Conservation (phyloP, 805 yeast species). For the Yamadazyma laniorum region DNA sequence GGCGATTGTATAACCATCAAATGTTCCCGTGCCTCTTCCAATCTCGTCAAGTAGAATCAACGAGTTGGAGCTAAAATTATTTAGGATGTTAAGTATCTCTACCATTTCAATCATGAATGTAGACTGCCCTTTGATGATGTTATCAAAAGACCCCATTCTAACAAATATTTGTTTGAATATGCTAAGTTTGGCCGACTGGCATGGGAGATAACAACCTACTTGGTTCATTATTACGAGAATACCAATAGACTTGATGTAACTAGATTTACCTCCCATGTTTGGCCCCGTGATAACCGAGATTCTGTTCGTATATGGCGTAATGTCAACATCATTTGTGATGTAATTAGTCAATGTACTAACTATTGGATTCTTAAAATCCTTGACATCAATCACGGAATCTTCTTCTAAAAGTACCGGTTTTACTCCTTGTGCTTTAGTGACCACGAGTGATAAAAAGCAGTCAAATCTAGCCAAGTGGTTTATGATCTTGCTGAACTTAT, state of each 20-base stretch:
- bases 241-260: slow-evolving; percentile 73
- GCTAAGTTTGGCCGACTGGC: slow-evolving; percentile 57
- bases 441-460: slow-evolving; percentile 64
- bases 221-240: slow-evolving; percentile 70
- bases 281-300: slow-evolving; percentile 76
- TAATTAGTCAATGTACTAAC: slow-evolving; percentile 52
- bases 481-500: slow-evolving; percentile 41
- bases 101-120: slow-evolving; percentile 79
- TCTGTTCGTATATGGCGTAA: slow-evolving; percentile 48
- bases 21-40: slow-evolving; percentile 73
- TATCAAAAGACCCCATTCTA: slow-evolving; percentile 84
- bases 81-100: slow-evolving; percentile 60
- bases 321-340: slow-evolving; percentile 64
- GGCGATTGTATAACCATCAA: slow-evolving; percentile 82
- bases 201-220: slow-evolving; percentile 75
- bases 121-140: slow-evolving; percentile 70
- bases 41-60: slow-evolving; percentile 71
- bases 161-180: slow-evolving; percentile 75
- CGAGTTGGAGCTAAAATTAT: slow-evolving; percentile 52
- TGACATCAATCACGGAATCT: slow-evolving; percentile 44
- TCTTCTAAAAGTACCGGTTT: slow-evolving; percentile 51
- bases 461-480: slow-evolving; percentile 56
- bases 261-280: slow-evolving; percentile 86
- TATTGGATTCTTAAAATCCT: slow-evolving; percentile 65
- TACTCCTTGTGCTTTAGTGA: slow-evolving; percentile 45